A percentile compares a stretch with the other conserved stretches of the same genome.
These are phyloP conservation scores for Choanephora cucurbitarum DNA, from an alignment of 371 early-diverging fungal species.

Conservation along the genomic window DNA sequence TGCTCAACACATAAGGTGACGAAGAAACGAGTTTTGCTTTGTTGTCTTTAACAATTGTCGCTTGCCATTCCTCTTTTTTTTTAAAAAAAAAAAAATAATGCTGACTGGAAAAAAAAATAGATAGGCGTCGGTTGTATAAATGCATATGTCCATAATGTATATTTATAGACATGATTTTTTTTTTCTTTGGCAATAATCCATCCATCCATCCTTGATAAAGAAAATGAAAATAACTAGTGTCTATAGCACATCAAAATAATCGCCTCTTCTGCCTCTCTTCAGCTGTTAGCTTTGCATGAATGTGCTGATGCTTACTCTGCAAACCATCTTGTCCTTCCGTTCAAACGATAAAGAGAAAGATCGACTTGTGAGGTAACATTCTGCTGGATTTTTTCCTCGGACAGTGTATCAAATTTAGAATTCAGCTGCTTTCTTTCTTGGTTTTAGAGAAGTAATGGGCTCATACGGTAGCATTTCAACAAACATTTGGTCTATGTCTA, in stretches of 20 bases:
- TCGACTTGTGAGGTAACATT: not conserved
- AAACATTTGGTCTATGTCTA: no score
- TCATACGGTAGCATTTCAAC: no score
- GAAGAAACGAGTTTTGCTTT: no score
- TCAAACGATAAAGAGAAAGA: conserved; percentile 1
- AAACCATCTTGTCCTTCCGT: conserved; percentile 8
- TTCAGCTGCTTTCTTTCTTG: not conserved
- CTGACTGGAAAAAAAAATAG: no score
- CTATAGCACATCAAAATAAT: not conserved
- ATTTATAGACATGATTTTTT: no score
- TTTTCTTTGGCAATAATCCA: not conserved
- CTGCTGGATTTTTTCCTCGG: not conserved
- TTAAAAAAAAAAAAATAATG: no score
- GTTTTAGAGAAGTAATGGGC: no score
- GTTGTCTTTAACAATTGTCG: no score
- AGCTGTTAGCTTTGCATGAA: not conserved
- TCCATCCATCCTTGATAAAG: not conserved
- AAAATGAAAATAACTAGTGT: not conserved
- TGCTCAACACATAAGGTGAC: no score
- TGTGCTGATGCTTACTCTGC: conserved; percentile 6
- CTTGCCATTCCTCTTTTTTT: no score
- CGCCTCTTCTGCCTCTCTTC: not conserved
- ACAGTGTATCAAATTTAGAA: not conserved
- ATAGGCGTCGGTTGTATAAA: no score
- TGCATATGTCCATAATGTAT: no score